Evolutionary conservation across 176 grass and related monocot genomes (phyloP), one percentile per base, ranked within the genome.

Genomic region (Saccharum spontaneum): DNA sequence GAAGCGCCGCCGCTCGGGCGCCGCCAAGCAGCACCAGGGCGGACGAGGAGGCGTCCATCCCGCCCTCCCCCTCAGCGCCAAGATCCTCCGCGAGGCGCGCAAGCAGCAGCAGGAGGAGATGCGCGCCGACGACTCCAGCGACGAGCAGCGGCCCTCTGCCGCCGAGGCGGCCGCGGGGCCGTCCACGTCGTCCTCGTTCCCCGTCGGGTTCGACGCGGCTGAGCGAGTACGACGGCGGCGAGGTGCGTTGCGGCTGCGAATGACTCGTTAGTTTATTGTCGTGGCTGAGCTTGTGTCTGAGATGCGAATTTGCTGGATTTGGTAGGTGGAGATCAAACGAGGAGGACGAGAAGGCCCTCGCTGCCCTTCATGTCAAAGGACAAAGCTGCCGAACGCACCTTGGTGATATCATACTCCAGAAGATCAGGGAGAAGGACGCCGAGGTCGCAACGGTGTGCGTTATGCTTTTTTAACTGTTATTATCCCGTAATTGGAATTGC

Each of bases 331-430:
- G 77, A 98, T 98, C 36, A 79, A 79, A 98, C 9, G 93, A 95
- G 75, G 93, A 98, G 63, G 96, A 98, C 22, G 90, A 98, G 88
- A 94, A 60, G 88, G 89, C 94, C 30, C 91, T 95, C 14, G 91
- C 91, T 0, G 81, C 85, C 85, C 1, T 98, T 98, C 89, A 94
- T 94, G 89, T 78, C 83, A 0, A 88, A 87, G 69, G 92, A 87
- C 72, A 83, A 84, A 20, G 78, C 83, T 6, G 88, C 81, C 7
- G 88, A 89, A 59, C 88, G 59, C 36, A 92, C 93, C 82, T 98
- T 34, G 91, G 89, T 6, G 93, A 98, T 88, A 84, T 95, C 50
- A 98, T 98, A 37, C 82, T 95, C 80, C 89, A 95, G 80, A 98
- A 84, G 64, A 98, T 98, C 24, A 96, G 86, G 60, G 84, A 95